Evolutionary conservation across 441 rosid species (phyloP).

Genomic region (Cnidoscolus chayamansa): DNA sequence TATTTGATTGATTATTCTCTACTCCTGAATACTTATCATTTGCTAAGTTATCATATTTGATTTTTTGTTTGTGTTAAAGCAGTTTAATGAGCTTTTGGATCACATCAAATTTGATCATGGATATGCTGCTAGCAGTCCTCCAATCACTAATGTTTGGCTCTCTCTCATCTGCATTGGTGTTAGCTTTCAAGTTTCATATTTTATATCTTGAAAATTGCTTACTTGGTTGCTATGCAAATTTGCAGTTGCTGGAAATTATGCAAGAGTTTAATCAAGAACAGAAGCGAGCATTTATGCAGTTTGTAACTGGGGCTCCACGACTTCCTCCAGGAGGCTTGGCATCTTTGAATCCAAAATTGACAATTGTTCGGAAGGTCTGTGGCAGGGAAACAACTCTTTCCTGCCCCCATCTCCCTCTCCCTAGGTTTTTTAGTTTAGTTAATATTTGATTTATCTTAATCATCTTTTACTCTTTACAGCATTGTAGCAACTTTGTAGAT

Average conservation of each 20-base stretch:
- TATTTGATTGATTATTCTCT: conserved; percentile 19
- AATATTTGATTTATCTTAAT: not conserved
- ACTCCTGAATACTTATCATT: conserved; percentile 6
- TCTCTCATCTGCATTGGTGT: conserved; percentile 10
- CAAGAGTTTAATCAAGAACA: conserved; percentile 62
- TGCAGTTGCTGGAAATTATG: conserved; percentile 76
- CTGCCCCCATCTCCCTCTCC: not conserved
- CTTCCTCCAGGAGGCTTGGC: conserved; percentile 96
- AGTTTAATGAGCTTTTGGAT: conserved; percentile 80
- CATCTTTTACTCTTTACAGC: conserved; percentile 44
- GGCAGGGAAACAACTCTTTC: not conserved
- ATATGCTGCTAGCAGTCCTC: conserved; percentile 94
- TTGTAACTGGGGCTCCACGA: conserved; percentile 95
- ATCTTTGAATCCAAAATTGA: conserved; percentile 84
- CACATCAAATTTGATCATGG: conserved; percentile 98
- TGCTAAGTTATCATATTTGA: conserved; percentile 11
- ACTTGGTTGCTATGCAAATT: conserved; percentile 20
- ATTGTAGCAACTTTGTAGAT: conserved; percentile 62
- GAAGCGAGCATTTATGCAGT: conserved; percentile 80
- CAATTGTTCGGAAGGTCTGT: conserved; percentile 87
- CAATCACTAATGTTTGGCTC: conserved; percentile 61
- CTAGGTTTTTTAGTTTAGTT: not conserved
- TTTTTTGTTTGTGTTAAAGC: conserved; percentile 25
- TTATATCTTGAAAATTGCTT: conserved; percentile 3
- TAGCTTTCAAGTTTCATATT: conserved; percentile 10